A percentile compares a stretch with the other conserved stretches of the same genome.
Evolutionary conservation across 2,329 filamentous ascomycete genomes (phyloP).

Genomic region (Colletotrichum sojae): DNA sequence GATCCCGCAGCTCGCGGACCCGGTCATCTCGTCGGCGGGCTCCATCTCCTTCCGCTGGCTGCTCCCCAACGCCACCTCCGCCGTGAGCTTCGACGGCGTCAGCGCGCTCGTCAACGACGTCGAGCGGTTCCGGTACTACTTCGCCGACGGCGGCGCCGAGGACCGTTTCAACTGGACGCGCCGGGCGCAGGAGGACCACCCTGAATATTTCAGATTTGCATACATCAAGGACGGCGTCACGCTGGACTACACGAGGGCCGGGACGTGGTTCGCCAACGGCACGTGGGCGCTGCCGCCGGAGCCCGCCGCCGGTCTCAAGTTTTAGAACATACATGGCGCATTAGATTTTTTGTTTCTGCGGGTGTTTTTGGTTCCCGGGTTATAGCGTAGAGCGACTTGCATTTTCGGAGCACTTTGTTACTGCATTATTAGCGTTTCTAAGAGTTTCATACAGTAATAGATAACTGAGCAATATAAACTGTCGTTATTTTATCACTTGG

Average conservation of each 20-base stretch:
- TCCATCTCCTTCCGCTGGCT: constrained; percentile 73
- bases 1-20: constrained; percentile 68
- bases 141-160: constrained; percentile 62
- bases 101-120: constrained; percentile 89
- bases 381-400: too few relatives aligned
- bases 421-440: too few relatives aligned
- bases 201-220: constrained; percentile 38
- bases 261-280: constrained; percentile 36
- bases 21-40: constrained; percentile 57
- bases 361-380: too few relatives aligned
- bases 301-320: too few relatives aligned
- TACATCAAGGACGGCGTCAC: constrained; percentile 36
- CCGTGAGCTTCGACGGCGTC: constrained; percentile 77
- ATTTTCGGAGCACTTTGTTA: too few relatives aligned
- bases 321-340: background rate
- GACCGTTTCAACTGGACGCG: constrained; percentile 31
- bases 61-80: constrained; percentile 44
- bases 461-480: too few relatives aligned
- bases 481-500: too few relatives aligned
- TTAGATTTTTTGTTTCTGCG: background rate
- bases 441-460: too few relatives aligned
- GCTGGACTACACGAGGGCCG: constrained; percentile 31
- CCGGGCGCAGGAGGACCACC: constrained; percentile 27
- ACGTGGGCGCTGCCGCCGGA: constrained; percentile 27
- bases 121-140: constrained; percentile 82